Evolutionary conservation across 805 yeast genomes (phyloP), one percentile per base, ranked within the genome.

Genomic region (Teunomyces funiuensis): DNA sequence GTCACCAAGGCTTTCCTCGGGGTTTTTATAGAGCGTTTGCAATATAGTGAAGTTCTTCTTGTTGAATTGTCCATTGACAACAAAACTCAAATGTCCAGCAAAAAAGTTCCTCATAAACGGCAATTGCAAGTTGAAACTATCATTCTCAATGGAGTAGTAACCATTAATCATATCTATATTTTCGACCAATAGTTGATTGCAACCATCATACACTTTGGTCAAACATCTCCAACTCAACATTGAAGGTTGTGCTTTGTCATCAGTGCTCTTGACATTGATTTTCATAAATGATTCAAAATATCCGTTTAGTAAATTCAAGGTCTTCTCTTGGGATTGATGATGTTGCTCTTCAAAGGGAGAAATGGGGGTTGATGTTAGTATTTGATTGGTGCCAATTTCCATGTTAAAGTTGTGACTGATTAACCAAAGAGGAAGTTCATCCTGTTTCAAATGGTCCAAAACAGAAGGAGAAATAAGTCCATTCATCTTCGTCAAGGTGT

Each of bases 71-170:
- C 74, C 74, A 48, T 66, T 66, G 36, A 54, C 45, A 33, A 67
- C 48, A 40, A 54, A 67, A 10, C 65, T 51, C 16, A 71, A 50
- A 44, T 60, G 66, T 0, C 76, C 75, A 1, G 62, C 52, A 64
- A 72, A 65, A 46, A 70, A 71, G 16, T 52, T 54, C 42, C 54
- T 63, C 51, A 67, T 49, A 37, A 70, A 66, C 4, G 76, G 75
- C 11, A 66, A 46, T 20, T 60, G 58, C 13, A 67, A 51, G 6
- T 57, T 56, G 38, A 50, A 60, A 13, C 43, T 39, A 5, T 54
- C 43, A 7, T 19, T 36, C 8, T 44, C 42, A 1, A 45, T 42
- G 23, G 51, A 46, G 6, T 37, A 42, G 40, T 60, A 66, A 0
- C 72, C 74, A 44, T 65, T 67, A 14, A 67, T 45, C 23, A 51